phyloP scores from a whole-genome alignment of 805 yeast genomes.

The Cyberlindnera galapagoensis region DNA sequence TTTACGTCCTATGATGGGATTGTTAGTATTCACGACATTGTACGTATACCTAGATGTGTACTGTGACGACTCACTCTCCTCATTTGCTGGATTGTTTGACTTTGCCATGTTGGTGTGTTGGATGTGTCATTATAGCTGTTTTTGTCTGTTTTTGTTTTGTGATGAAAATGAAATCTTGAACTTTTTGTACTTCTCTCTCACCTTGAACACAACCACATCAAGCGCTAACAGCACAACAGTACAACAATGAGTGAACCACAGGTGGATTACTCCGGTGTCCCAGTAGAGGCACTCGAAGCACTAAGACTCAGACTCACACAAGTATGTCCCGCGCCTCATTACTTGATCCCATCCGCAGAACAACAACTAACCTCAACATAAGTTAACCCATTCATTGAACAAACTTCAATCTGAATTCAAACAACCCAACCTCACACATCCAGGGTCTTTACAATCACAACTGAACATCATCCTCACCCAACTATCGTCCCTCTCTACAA shows the following conservation, averaged over 20 bases:
- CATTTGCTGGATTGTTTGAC: conserved; percentile 8
- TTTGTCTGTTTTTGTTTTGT: too few relatives aligned
- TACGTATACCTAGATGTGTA: too few relatives aligned
- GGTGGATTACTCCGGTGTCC: conserved; percentile 39
- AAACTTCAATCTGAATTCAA: conserved; percentile 50
- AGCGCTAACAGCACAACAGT: conserved; percentile 7
- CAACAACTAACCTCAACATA: conserved; percentile 6
- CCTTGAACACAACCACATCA: background rate
- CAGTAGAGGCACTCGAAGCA: conserved; percentile 57
- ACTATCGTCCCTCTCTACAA: conserved; percentile 65
- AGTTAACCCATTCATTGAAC: conserved; percentile 50
- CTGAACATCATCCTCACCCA: conserved; percentile 80
- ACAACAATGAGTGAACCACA: conserved; percentile 5
- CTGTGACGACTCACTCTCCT: conserved; percentile 14
- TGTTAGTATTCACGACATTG: too few relatives aligned
- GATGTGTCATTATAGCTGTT: background rate
- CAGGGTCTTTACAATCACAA: conserved; percentile 76
- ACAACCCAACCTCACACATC: conserved; percentile 39
- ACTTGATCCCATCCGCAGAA: background rate
- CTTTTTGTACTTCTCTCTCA: too few relatives aligned
- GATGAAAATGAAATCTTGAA: too few relatives aligned
- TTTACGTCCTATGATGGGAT: conserved; percentile 16
- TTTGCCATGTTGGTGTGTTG: conserved; percentile 8
- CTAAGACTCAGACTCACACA: conserved; percentile 57
- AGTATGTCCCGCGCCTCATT: conserved; percentile 13